Evolutionary conservation across 352 stramenopile genomes (phyloP).

Genomic region (Phytophthora lateralis): DNA sequence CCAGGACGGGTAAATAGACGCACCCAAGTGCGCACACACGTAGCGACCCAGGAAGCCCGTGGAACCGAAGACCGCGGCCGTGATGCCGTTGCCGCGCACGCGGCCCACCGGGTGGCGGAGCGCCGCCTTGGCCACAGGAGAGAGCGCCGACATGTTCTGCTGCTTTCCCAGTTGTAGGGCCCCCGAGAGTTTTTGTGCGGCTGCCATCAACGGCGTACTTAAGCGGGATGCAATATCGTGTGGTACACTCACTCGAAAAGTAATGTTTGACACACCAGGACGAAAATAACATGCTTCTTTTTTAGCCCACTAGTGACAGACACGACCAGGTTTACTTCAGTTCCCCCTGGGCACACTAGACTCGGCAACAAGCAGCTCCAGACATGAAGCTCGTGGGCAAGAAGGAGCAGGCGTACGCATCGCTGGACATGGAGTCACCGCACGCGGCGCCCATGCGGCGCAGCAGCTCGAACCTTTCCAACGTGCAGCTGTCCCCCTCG

Average conservation of each 20-base stretch:
- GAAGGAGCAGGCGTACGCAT: constrained; percentile 79
- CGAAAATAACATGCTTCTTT: neutral
- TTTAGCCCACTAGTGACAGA: neutral
- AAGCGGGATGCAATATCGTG: neutral
- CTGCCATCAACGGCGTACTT: neutral
- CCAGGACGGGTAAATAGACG: constrained; percentile 16
- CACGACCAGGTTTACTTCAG: neutral
- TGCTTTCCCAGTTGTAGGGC: neutral
- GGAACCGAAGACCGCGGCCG: constrained; percentile 95
- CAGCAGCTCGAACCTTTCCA: constrained; percentile 39
- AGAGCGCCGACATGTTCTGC: constrained; percentile 76
- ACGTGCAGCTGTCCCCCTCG: constrained; percentile 58
- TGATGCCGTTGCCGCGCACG: constrained; percentile 81
- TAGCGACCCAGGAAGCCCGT: constrained; percentile 96
- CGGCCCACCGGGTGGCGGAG: constrained; percentile 82
- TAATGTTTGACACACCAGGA: neutral
- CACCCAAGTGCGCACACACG: constrained; percentile 93
- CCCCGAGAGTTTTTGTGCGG: constrained; percentile 18
- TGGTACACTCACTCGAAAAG: neutral
- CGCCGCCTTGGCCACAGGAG: constrained; percentile 73
- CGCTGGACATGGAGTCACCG: constrained; percentile 74
- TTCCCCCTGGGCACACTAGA: neutral
- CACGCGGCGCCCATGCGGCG: constrained; percentile 34
- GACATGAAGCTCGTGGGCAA: constrained; percentile 74
- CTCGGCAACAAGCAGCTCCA: constrained; percentile 3